A percentile compares a stretch with the other conserved stretches of the same genome.
These are phyloP conservation scores for Aspergillus steynii DNA, from an alignment of 495 filamentous ascomycete species.

Conservation along the genomic window DNA sequence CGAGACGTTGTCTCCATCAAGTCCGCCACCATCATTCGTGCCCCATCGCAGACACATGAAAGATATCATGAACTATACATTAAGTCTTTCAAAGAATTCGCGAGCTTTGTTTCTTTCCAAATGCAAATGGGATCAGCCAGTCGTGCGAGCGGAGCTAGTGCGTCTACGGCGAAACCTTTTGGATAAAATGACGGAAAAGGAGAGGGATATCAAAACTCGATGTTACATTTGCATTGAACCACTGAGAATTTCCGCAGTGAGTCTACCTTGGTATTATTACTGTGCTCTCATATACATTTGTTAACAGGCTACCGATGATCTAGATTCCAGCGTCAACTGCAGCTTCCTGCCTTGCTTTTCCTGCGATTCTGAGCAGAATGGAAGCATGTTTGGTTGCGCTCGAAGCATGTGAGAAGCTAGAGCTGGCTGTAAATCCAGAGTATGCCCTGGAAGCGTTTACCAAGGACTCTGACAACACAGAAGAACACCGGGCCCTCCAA, in stretches of 20 bases:
- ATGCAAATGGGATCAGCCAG: conserved; percentile 68
- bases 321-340: conserved; percentile 67
- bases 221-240: conserved; percentile 59
- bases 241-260: conserved; percentile 73
- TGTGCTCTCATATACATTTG: background rate
- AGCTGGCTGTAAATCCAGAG: conserved; percentile 59
- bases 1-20: conserved; percentile 44
- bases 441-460: conserved; percentile 89
- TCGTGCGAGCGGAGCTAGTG: conserved; percentile 71
- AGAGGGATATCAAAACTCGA: conserved; percentile 41
- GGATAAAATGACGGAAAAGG: conserved; percentile 57
- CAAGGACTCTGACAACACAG: conserved; percentile 90
- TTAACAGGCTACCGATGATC: conserved; percentile 22
- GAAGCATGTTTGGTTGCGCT: conserved; percentile 80
- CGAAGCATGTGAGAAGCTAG: conserved; percentile 65
- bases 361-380: conserved; percentile 78
- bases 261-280: conserved; percentile 23
- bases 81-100: conserved; percentile 58
- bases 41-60: conserved; percentile 51
- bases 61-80: conserved; percentile 66
- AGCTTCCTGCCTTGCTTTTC: conserved; percentile 70
- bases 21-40: conserved; percentile 53
- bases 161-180: conserved; percentile 79
- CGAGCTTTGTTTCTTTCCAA: conserved; percentile 38
- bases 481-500: conserved; percentile 69